Percentiles rank a stretch among this genome's conserved stretches.
Conservation (phyloP, 2,329 filamentous ascomycete species). For the Alternaria ventricosa region DNA sequence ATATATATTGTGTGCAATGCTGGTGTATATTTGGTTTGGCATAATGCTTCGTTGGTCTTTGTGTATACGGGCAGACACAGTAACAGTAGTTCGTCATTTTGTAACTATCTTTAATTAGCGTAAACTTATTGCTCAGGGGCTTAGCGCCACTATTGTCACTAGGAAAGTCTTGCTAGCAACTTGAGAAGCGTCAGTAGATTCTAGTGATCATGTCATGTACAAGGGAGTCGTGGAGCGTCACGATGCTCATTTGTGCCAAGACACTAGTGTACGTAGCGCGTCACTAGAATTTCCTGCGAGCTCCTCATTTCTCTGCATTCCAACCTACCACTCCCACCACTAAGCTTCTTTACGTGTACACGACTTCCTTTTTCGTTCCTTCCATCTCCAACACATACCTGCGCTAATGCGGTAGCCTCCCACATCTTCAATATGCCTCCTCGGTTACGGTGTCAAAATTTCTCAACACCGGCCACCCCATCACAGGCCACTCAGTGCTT, state of each 20-base stretch:
- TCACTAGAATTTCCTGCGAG: slow-evolving; percentile 14
- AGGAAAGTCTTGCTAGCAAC: not conserved
- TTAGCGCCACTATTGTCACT: not conserved
- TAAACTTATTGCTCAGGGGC: not conserved
- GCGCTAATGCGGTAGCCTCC: slow-evolving; percentile 40
- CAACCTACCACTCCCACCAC: slow-evolving; percentile 8
- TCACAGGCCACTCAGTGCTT: slow-evolving; percentile 23
- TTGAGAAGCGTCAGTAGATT: not conserved
- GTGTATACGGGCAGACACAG: too few relatives aligned
- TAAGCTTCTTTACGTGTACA: slow-evolving; percentile 14
- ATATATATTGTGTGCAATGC: not conserved
- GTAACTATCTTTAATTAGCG: not conserved
- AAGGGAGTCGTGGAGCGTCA: not conserved
- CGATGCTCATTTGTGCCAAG: not conserved
- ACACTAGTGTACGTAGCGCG: slow-evolving; percentile 1
- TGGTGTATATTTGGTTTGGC: not conserved
- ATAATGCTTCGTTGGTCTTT: not conserved
- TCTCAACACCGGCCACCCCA: slow-evolving; percentile 30
- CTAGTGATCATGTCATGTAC: not conserved
- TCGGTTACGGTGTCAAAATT: slow-evolving; percentile 39
- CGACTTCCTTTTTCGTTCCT: slow-evolving; percentile 5
- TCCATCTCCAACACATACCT: slow-evolving; percentile 7
- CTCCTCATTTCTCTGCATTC: slow-evolving; percentile 8
- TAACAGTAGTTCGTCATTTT: not conserved
- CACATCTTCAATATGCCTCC: slow-evolving; percentile 38